phyloP scores from a whole-genome alignment of 805 yeast species.

The Komagataella pseudopastoris region DNA sequence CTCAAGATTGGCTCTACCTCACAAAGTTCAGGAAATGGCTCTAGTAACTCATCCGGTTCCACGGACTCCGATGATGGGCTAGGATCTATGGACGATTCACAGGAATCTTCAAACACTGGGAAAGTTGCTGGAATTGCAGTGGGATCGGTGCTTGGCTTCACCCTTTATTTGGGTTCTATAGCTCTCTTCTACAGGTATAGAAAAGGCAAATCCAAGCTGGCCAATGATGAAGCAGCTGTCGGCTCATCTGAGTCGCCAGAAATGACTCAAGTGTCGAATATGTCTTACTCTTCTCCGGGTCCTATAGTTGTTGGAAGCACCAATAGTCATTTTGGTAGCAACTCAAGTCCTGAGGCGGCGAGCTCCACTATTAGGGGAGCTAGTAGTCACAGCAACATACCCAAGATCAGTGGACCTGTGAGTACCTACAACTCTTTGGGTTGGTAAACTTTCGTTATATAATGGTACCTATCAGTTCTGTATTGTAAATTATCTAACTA shows the following conservation, averaged over 20 bases:
- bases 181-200: slow-evolving; percentile 35
- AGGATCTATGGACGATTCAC: slow-evolving; percentile 15
- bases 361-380: slow-evolving; percentile 3
- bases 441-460: slow-evolving; percentile 25
- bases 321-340: slow-evolving; percentile 1
- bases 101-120: slow-evolving; percentile 13
- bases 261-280: slow-evolving; percentile 6
- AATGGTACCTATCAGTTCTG: neutral
- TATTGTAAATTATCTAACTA: neutral
- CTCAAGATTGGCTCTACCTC: slow-evolving; percentile 12
- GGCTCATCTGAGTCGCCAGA: slow-evolving; percentile 4
- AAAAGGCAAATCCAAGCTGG: slow-evolving; percentile 10
- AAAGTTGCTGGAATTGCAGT: slow-evolving; percentile 66
- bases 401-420: slow-evolving; percentile 53
- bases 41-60: slow-evolving; percentile 5
- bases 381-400: slow-evolving; percentile 14
- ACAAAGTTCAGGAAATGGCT: slow-evolving; percentile 5
- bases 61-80: slow-evolving; percentile 4
- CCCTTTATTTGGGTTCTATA: slow-evolving; percentile 48
- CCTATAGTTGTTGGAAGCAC: slow-evolving; percentile 2
- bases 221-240: slow-evolving; percentile 1
- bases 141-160: slow-evolving; percentile 73
- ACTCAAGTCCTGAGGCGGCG: slow-evolving; percentile 1
- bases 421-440: slow-evolving; percentile 62
- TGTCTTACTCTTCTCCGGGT: slow-evolving; percentile 3